Percentiles rank a stretch among this genome's conserved stretches.
phyloP scores from a whole-genome alignment of 805 yeast species.

The Yarrowia sp. region DNA sequence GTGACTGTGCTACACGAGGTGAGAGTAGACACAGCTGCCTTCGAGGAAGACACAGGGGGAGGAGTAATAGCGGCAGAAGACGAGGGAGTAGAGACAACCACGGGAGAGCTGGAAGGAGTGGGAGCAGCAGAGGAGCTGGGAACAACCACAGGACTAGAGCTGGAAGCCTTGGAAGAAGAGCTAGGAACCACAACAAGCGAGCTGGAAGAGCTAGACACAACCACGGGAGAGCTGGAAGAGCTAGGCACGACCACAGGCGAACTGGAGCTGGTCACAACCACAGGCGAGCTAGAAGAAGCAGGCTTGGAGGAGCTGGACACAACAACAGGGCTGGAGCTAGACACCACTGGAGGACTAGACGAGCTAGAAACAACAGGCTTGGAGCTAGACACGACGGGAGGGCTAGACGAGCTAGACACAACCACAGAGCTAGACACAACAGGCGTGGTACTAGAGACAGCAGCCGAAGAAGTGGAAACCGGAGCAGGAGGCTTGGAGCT shows the following conservation, averaged over 20 bases:
- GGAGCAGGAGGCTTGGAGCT: slow-evolving; percentile 2
- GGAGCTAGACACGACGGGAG: not conserved
- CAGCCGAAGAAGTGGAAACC: not conserved
- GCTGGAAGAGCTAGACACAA: not conserved
- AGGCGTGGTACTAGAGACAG: not conserved
- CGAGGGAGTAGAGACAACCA: not conserved
- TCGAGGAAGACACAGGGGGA: not conserved
- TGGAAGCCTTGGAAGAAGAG: not conserved
- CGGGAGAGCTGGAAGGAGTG: not conserved
- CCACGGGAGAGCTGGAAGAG: not conserved
- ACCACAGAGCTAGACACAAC: not conserved
- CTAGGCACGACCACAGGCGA: not conserved
- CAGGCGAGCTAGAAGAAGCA: not conserved
- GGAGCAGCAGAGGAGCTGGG: not conserved
- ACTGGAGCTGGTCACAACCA: not conserved
- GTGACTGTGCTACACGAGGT: slow-evolving; percentile 10
- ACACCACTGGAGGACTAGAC: not conserved
- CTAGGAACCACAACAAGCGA: not conserved
- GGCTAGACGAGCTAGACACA: not conserved
- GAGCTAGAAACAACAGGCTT: not conserved
- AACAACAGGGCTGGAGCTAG: not conserved
- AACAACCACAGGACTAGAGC: not conserved
- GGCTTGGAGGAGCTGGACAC: not conserved
- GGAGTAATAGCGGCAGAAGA: not conserved
- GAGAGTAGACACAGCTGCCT: not conserved